These are phyloP conservation scores for Sugiyamaella pinicola DNA, from an alignment of 1,139 yeast species.

Conservation along the genomic window DNA sequence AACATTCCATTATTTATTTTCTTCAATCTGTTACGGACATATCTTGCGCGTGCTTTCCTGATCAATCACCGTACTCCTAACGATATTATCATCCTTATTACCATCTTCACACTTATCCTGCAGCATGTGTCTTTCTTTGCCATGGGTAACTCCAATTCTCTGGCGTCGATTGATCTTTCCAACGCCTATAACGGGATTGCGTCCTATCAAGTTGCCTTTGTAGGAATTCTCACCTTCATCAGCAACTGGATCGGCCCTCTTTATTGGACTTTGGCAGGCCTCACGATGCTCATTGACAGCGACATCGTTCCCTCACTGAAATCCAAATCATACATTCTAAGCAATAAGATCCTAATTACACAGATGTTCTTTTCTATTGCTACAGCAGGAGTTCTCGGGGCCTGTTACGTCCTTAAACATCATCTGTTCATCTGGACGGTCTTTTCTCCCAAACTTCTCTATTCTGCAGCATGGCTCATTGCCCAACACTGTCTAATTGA, in stretches of 20 bases:
- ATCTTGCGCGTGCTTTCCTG: conserved; percentile 28
- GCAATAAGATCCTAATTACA: conserved; percentile 41
- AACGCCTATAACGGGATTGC: conserved; percentile 89
- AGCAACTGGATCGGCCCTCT: conserved; percentile 86
- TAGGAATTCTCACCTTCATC: conserved; percentile 76
- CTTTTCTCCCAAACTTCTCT: conserved; percentile 87
- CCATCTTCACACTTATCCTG: conserved; percentile 44
- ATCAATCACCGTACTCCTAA: conserved; percentile 27
- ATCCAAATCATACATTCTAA: conserved; percentile 37
- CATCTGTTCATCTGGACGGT: conserved; percentile 97
- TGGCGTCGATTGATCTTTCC: conserved; percentile 86
- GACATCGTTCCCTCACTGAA: background rate
- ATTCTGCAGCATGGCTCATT: conserved; percentile 70
- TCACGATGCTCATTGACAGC: conserved; percentile 50
- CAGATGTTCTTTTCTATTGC: conserved; percentile 63
- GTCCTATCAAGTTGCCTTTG: conserved; percentile 66
- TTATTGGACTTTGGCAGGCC: conserved; percentile 70
- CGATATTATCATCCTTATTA: conserved; percentile 32
- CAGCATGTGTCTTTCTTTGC: conserved; percentile 84
- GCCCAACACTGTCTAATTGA: conserved; percentile 38
- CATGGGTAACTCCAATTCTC: conserved; percentile 87
- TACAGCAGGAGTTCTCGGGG: conserved; percentile 54
- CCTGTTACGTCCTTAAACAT: conserved; percentile 75
- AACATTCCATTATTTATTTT: conserved; percentile 71
- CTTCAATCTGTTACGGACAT: conserved; percentile 44